phyloP scores from a whole-genome alignment of 495 filamentous ascomycete genomes.

The Halenospora varia region DNA sequence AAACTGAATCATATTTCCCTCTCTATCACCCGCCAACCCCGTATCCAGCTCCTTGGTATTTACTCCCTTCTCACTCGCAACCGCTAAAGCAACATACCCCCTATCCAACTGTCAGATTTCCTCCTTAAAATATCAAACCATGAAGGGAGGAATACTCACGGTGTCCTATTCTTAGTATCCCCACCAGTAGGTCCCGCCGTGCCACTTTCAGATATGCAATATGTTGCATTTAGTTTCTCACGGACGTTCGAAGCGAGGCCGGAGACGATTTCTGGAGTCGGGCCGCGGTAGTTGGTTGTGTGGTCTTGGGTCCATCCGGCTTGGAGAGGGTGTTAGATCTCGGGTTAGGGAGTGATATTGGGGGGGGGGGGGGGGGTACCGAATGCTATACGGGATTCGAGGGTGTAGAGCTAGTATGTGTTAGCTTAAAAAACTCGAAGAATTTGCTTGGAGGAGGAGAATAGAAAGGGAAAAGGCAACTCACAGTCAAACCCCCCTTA shows the following conservation, averaged over 20 bases:
- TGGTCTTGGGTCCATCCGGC: constrained; percentile 56
- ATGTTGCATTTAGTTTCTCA: constrained; percentile 46
- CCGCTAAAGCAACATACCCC: neutral
- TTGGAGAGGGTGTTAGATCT: neutral
- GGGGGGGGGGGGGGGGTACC: constrained; percentile 10
- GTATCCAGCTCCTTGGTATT: constrained; percentile 1
- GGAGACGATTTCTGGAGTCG: constrained; percentile 51
- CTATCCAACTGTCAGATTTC: neutral
- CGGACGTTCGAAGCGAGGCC: constrained; percentile 52
- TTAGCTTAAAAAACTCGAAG: neutral
- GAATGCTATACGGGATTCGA: constrained; percentile 54
- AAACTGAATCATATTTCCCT: constrained; percentile 59
- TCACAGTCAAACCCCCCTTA: constrained; percentile 55
- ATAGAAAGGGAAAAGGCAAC: neutral
- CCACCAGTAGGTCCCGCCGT: constrained; percentile 61
- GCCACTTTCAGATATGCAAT: constrained; percentile 55
- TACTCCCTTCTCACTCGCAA: neutral
- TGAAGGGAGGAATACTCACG: constrained; percentile 34
- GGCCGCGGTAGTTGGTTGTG: constrained; percentile 48
- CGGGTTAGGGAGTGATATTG: neutral
- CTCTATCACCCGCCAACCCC: constrained; percentile 41
- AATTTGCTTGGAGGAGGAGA: neutral
- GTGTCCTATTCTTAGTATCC: constrained; percentile 49
- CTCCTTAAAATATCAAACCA: neutral
- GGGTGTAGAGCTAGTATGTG: constrained; percentile 49